Conservation (phyloP, 805 yeast species). For the Kodamaea lidongshanica region DNA sequence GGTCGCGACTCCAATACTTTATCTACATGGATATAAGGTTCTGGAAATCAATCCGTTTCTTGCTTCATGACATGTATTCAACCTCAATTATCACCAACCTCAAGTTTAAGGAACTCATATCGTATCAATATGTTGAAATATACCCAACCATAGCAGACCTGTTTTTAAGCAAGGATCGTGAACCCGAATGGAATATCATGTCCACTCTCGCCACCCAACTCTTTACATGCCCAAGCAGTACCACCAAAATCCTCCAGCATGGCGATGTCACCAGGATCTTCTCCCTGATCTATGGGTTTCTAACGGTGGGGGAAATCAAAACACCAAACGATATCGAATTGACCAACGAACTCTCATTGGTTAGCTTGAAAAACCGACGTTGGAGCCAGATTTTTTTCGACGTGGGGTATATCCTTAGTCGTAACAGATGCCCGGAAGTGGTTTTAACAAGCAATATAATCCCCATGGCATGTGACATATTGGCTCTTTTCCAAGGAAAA, state of each 20-base stretch:
- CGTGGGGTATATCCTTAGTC: constrained; percentile 66
- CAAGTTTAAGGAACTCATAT: constrained; percentile 50
- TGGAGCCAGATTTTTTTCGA: constrained; percentile 79
- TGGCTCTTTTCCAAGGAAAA: constrained; percentile 68
- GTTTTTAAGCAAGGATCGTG: constrained; percentile 71
- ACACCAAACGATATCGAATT: constrained; percentile 39
- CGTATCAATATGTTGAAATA: constrained; percentile 76
- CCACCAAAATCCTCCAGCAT: constrained; percentile 54
- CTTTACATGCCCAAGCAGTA: constrained; percentile 82
- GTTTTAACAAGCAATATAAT: constrained; percentile 44
- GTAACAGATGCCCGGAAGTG: constrained; percentile 52
- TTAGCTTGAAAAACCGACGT: constrained; percentile 57
- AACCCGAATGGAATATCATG: constrained; percentile 77
- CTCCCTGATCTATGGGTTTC: constrained; percentile 56
- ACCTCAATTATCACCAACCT: constrained; percentile 58
- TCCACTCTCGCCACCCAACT: constrained; percentile 74
- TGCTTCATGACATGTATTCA: constrained; percentile 59
- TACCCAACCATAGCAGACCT: constrained; percentile 71
- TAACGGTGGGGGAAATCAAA: constrained; percentile 48
- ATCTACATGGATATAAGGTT: constrained; percentile 64
- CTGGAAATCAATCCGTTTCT: constrained; percentile 56
- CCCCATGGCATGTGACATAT: constrained; percentile 56
- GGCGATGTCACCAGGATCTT: constrained; percentile 61
- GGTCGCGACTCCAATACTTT: constrained; percentile 55
- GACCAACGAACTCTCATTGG: constrained; percentile 33